phyloP scores from a whole-genome alignment of 495 filamentous ascomycete species.

The Penicillium ochrochloron region DNA sequence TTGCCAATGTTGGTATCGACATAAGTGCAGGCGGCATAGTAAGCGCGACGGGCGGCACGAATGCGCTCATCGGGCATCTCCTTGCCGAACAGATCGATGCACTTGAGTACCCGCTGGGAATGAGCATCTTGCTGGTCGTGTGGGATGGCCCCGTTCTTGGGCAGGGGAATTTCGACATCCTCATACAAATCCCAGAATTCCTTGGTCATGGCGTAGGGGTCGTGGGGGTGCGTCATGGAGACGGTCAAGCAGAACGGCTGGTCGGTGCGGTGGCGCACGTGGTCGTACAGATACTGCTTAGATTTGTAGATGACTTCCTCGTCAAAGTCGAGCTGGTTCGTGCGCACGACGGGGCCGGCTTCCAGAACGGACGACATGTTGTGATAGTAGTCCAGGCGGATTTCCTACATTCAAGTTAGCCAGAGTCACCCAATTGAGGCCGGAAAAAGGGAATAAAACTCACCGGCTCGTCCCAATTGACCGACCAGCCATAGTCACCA shows the following conservation, averaged over 20 bases:
- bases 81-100: conserved; percentile 78
- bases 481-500: conserved; percentile 86
- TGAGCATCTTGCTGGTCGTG: conserved; percentile 82
- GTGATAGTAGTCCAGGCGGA: conserved; percentile 87
- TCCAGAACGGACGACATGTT: conserved; percentile 88
- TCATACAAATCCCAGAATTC: conserved; percentile 91
- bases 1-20: conserved; percentile 87
- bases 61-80: conserved; percentile 79
- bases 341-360: conserved; percentile 78
- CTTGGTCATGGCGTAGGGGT: conserved; percentile 86
- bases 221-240: conserved; percentile 88
- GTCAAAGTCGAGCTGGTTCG: conserved; percentile 93
- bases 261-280: conserved; percentile 68
- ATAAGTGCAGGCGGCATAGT: conserved; percentile 87
- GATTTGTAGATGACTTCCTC: conserved; percentile 89
- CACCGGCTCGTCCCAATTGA: conserved; percentile 84
- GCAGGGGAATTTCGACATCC: conserved; percentile 79
- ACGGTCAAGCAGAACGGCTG: conserved; percentile 88
- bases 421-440: not conserved
- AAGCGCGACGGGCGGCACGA: conserved; percentile 77
- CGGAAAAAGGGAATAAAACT: conserved; percentile 17
- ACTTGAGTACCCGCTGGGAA: conserved; percentile 76
- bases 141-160: conserved; percentile 68
- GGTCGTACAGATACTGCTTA: conserved; percentile 81
- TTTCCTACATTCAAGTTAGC: conserved; percentile 50